Evolutionary conservation across 1,139 yeast species (phyloP).

Genomic region (Arxiozyma slooffiae): DNA sequence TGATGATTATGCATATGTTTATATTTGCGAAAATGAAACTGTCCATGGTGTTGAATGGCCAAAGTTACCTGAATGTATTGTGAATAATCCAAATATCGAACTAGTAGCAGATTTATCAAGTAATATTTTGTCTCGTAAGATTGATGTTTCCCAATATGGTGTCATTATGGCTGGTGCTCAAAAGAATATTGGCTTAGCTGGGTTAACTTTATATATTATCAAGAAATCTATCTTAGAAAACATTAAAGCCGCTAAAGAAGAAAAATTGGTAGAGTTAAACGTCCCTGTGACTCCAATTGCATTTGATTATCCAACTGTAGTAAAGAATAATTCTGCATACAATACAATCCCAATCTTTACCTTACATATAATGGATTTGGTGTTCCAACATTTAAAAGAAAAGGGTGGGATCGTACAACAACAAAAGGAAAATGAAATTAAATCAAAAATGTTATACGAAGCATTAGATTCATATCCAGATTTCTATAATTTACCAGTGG

Average conservation of each 20-base stretch:
- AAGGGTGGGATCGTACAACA: constrained; percentile 56
- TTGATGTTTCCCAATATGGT: constrained; percentile 80
- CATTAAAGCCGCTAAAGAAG: constrained; percentile 47
- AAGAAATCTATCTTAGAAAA: constrained; percentile 61
- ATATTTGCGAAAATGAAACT: constrained; percentile 92
- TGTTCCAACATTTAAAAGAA: constrained; percentile 49
- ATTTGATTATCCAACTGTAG: constrained; percentile 76
- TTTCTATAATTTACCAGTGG: constrained; percentile 60
- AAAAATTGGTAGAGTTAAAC: constrained; percentile 45
- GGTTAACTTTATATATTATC: constrained; percentile 81
- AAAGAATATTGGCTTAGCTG: constrained; percentile 94
- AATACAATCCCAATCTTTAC: constrained; percentile 93
- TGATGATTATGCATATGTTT: constrained; percentile 62
- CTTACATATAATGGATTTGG: constrained; percentile 73
- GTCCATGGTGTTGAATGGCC: constrained; percentile 88
- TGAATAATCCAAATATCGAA: constrained; percentile 55
- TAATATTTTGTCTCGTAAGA: constrained; percentile 68
- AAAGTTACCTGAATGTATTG: constrained; percentile 41
- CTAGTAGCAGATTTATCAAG: constrained; percentile 93
- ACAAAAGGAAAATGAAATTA: constrained; percentile 46
- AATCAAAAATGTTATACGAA: constrained; percentile 53
- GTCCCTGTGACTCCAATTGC: constrained; percentile 82
- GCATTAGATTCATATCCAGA: constrained; percentile 58
- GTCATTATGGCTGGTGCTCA: constrained; percentile 95
- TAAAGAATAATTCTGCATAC: constrained; percentile 81